A percentile compares a stretch with the other conserved stretches of the same genome.
Conservation (phyloP, 768 basidiomycete genomes). For the Mycena alexandri region DNA sequence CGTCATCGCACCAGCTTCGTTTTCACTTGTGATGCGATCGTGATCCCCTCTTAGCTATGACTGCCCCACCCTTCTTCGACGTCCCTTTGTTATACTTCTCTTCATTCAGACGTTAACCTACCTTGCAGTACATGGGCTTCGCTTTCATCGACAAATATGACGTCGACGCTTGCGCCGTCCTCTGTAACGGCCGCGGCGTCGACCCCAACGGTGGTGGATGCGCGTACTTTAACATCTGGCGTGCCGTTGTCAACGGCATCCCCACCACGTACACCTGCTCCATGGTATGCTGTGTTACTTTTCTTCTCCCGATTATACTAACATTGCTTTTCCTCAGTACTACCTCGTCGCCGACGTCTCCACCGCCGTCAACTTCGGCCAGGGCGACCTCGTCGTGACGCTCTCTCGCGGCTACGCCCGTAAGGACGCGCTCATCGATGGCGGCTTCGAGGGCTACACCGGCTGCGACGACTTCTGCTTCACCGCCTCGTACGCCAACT, state of each 20-base stretch:
- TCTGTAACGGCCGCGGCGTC: constrained; percentile 58
- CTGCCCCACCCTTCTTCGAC: constrained; percentile 5
- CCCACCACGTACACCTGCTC: constrained; percentile 65
- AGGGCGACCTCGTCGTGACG: constrained; percentile 59
- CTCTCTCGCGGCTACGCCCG: constrained; percentile 62
- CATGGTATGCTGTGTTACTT: constrained; percentile 50
- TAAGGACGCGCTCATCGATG: constrained; percentile 53
- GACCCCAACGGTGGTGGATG: constrained; percentile 60
- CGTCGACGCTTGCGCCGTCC: constrained; percentile 57
- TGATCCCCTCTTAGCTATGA: too few relatives aligned
- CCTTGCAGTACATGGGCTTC: constrained; percentile 63
- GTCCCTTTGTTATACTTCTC: not conserved
- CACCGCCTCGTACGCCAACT: constrained; percentile 50
- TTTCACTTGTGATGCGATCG: too few relatives aligned
- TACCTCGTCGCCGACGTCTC: constrained; percentile 57
- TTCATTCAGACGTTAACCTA: constrained; percentile 22
- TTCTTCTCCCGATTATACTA: not conserved
- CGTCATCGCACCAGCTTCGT: constrained; percentile 2
- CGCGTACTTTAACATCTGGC: constrained; percentile 68
- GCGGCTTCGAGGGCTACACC: constrained; percentile 58
- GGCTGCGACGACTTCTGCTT: constrained; percentile 58
- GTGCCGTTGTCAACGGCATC: constrained; percentile 58
- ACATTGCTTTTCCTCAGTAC: constrained; percentile 49
- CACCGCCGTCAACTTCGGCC: constrained; percentile 61
- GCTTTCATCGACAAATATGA: constrained; percentile 63